Base-by-base conservation (phyloP, 331 rosid genomes). In the Stylosanthes scabra region DNA sequence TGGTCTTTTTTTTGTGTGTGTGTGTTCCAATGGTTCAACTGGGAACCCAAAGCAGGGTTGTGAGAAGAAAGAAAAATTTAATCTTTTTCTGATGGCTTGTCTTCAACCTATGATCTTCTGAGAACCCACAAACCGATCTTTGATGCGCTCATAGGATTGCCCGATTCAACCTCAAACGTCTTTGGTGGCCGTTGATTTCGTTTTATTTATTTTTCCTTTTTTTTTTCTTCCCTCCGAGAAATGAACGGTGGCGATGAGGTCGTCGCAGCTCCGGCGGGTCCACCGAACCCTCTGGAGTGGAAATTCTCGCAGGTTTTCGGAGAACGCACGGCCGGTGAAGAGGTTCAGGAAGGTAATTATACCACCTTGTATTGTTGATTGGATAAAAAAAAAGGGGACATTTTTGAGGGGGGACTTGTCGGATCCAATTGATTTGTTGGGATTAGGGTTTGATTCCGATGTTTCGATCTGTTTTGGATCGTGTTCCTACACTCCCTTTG, bases 221-320 rank as follows among this genome's bases (percentile, higher is more conserved):
- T 51, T 14, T 51, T 51, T 14, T 51, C 3, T 3, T 51, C 16
- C 57, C 16, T 14, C 20, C 57, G 57, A 51, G 27, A 88, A 87
- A 95, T 95, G 99, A 88, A 95, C 84, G 97, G 90, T 80, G 91
- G 88, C 78, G 95, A 91, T 81, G 97, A 87, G 76, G 97, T 83
- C 83, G 86, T 89, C 83, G 88, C 88, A 86, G 97, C 97, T 88
- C 90, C 93, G 88, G 96, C 77, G 80, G 97, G 84, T 67, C 91
- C 91, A 59, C 80, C 88, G 16, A 75, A 75, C 71, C 80, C 88
- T 79, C 86, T 90, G 27, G 98, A 93, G 45, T 93, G 98, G 98
- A 93, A 90, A 81, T 93, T 93, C 80, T 90, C 98, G 4, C 98
- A 93, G 88, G 98, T 93, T 1, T 93, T 93, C 65, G 98, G 98